phyloP scores from a whole-genome alignment of 352 stramenopile species.

The Globisporangium barbulae region DNA sequence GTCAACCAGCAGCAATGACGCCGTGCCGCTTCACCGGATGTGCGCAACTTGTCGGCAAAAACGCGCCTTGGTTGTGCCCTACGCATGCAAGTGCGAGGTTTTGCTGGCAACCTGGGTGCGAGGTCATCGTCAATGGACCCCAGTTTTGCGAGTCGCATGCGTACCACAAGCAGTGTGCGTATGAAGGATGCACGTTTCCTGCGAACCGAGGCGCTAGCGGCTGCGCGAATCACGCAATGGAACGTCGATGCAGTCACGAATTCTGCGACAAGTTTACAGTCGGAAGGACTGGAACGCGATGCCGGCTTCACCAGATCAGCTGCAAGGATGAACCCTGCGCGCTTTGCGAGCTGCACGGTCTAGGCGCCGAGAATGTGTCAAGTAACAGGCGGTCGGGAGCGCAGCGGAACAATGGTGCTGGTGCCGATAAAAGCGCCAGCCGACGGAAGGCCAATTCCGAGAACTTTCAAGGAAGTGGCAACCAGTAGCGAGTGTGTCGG shows the following conservation, averaged over 20 bases:
- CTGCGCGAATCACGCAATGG: conserved; percentile 43
- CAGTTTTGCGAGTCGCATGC: conserved; percentile 61
- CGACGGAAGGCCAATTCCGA: conserved; percentile 3
- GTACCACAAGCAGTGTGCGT: conserved; percentile 50
- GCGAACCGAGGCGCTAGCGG: conserved; percentile 32
- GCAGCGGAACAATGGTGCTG: not conserved
- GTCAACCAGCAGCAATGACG: conserved; percentile 8
- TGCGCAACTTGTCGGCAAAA: conserved; percentile 22
- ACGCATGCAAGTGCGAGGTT: conserved; percentile 47
- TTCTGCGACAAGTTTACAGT: conserved; percentile 64
- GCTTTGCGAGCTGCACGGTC: conserved; percentile 41
- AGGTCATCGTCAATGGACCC: conserved; percentile 48
- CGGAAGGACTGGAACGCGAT: conserved; percentile 22
- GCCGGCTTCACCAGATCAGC: conserved; percentile 48
- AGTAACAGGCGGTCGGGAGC: not conserved
- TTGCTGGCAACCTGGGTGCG: conserved; percentile 58
- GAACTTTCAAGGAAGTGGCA: conserved; percentile 9
- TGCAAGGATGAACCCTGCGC: conserved; percentile 46
- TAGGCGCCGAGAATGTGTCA: not conserved
- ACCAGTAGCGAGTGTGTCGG: conserved; percentile 1
- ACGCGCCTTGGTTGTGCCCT: conserved; percentile 36
- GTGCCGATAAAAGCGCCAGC: not conserved
- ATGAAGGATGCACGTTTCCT: conserved; percentile 47
- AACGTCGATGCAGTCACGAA: conserved; percentile 46
- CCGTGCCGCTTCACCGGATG: conserved; percentile 47